Conservation (phyloP, 768 basidiomycete species). For the Tylopilus sp. region DNA sequence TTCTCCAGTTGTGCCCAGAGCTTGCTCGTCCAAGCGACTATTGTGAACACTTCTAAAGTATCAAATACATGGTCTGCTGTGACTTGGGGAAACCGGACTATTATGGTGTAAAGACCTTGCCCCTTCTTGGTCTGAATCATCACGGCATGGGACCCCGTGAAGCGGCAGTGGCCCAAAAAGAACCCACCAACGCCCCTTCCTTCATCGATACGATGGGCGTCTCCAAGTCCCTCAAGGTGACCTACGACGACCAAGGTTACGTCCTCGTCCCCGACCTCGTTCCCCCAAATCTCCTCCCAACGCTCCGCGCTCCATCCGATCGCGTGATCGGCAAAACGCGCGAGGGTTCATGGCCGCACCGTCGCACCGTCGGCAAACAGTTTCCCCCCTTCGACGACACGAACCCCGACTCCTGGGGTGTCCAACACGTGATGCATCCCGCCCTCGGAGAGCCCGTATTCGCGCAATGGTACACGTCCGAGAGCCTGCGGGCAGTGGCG, state of each 20-base stretch:
- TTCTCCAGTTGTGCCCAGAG: too few species aligned
- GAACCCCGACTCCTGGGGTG: slow-evolving; percentile 72
- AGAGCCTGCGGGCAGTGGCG: slow-evolving; percentile 41
- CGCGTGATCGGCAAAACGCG: slow-evolving; percentile 53
- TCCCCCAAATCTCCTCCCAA: slow-evolving; percentile 33
- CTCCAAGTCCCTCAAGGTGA: slow-evolving; percentile 34
- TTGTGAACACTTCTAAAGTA: too few species aligned
- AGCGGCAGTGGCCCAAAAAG: too few species aligned
- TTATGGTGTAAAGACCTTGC: too few species aligned
- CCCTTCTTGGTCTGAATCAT: too few species aligned
- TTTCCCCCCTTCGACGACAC: slow-evolving; percentile 67
- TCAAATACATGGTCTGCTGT: too few species aligned
- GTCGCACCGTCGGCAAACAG: slow-evolving; percentile 73
- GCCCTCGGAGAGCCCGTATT: slow-evolving; percentile 58
- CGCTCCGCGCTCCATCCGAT: slow-evolving; percentile 50
- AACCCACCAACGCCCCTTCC: not conserved
- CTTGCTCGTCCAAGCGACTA: too few species aligned
- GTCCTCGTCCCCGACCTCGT: slow-evolving; percentile 61
- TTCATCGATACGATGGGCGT: not conserved
- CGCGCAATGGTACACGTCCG: slow-evolving; percentile 64
- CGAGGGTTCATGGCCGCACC: slow-evolving; percentile 56
- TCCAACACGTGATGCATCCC: slow-evolving; percentile 82
- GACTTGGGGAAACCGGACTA: too few species aligned
- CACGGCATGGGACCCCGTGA: too few species aligned
- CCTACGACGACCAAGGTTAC: slow-evolving; percentile 63